Percentiles rank a stretch among this genome's conserved stretches.
These are phyloP conservation scores for Suhomyces panamericanus DNA, from an alignment of 1,139 yeast species.

Conservation along the genomic window DNA sequence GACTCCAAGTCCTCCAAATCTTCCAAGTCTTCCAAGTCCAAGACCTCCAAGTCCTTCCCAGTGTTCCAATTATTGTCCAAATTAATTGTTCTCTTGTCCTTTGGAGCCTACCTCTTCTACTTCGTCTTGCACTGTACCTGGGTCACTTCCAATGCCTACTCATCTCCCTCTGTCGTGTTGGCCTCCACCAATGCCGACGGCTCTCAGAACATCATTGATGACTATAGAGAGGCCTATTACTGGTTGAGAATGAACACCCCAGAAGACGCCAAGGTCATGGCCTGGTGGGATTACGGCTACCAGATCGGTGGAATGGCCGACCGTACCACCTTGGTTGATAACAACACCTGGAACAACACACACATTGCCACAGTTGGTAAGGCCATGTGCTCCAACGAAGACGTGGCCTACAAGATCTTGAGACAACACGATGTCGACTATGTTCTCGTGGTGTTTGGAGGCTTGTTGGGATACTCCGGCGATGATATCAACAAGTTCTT, in stretches of 20 bases:
- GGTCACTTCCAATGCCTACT: slow-evolving; percentile 95
- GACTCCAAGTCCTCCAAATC: slow-evolving; percentile 1
- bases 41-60: slow-evolving; percentile 19
- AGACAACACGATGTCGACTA: slow-evolving; percentile 94
- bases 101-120: slow-evolving; percentile 70
- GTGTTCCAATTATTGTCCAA: slow-evolving; percentile 53
- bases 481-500: slow-evolving; percentile 95
- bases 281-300: slow-evolving; percentile 99
- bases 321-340: slow-evolving; percentile 95
- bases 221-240: slow-evolving; percentile 97
- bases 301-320: slow-evolving; percentile 99
- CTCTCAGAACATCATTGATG: slow-evolving; percentile 81
- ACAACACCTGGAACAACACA: slow-evolving; percentile 99
- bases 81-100: slow-evolving; percentile 64
- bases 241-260: slow-evolving; percentile 98
- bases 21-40: not conserved
- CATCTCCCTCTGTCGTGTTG: slow-evolving; percentile 96
- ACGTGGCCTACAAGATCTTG: slow-evolving; percentile 82
- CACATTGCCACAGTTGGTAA: slow-evolving; percentile 99
- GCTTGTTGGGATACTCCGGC: slow-evolving; percentile 89
- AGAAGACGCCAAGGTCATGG: slow-evolving; percentile 93
- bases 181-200: slow-evolving; percentile 88
- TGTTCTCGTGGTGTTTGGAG: slow-evolving; percentile 91
- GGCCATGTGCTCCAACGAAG: slow-evolving; percentile 92
- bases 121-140: slow-evolving; percentile 96